A percentile compares a stretch with the other conserved stretches of the same genome.
Conservation (phyloP, 768 basidiomycete species). For the Omphalotus guepiniiformis region DNA sequence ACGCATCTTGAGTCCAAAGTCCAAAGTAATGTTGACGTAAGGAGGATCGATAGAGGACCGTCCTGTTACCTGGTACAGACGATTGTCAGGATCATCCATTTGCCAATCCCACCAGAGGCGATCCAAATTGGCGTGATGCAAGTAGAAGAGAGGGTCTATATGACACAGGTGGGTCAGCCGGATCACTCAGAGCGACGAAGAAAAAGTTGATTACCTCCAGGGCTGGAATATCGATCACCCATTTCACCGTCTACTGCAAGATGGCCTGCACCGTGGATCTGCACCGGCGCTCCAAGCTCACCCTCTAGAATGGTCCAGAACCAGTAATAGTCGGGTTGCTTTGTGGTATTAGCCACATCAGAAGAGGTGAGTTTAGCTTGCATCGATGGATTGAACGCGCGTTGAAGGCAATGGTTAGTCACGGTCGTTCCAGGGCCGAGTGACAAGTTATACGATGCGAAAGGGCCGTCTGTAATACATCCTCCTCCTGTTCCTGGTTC, state of each 20-base stretch:
- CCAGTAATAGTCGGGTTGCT: slow-evolving; percentile 24
- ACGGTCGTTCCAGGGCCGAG: slow-evolving; percentile 30
- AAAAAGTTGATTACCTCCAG: slow-evolving; percentile 27
- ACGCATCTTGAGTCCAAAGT: no score
- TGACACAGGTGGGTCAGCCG: no score
- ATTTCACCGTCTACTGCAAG: slow-evolving; percentile 30
- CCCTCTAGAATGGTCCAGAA: slow-evolving; percentile 36
- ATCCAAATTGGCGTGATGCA: no score
- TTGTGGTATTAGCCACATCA: slow-evolving; percentile 19
- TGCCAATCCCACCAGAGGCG: no score
- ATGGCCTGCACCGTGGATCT: slow-evolving; percentile 33
- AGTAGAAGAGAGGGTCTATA: no score
- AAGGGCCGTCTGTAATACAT: slow-evolving; percentile 33
- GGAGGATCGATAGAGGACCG: no score
- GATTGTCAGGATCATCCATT: no score
- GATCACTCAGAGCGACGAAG: no score
- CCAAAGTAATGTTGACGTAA: no score
- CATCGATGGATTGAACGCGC: slow-evolving; percentile 23
- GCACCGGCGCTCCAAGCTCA: slow-evolving; percentile 20
- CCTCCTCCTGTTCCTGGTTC: no score
- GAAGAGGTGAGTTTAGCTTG: slow-evolving; percentile 15
- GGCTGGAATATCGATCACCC: slow-evolving; percentile 32
- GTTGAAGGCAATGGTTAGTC: slow-evolving; percentile 31
- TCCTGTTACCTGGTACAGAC: no score
- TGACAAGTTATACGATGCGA: slow-evolving; percentile 27